Evolutionary conservation across 2,329 filamentous ascomycete genomes (phyloP).

Genomic region (Passalora sequoiae): DNA sequence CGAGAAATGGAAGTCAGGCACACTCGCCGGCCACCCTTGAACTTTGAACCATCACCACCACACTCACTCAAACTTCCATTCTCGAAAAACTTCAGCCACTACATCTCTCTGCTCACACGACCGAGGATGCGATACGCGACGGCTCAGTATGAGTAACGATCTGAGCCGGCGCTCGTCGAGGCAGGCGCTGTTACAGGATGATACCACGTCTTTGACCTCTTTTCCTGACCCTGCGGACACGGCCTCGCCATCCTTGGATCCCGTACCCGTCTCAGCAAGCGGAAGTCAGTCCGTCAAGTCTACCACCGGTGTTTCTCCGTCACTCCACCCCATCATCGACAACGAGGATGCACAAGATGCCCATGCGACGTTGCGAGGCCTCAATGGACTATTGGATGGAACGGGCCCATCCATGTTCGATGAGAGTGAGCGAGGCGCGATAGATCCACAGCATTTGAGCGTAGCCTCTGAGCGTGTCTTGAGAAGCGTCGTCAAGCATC

Average conservation of each 20-base stretch:
- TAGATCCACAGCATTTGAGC: constrained; percentile 27
- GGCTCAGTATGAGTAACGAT: constrained; percentile 11
- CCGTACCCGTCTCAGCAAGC: constrained; percentile 6
- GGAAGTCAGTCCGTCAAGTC: not conserved
- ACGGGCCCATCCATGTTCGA: constrained; percentile 32
- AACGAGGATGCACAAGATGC: not conserved
- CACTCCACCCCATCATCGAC: not conserved
- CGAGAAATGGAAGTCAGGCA: too few species aligned
- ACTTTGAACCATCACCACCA: too few species aligned
- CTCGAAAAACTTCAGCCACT: too few species aligned
- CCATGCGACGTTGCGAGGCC: constrained; percentile 8
- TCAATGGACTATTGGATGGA: constrained; percentile 28
- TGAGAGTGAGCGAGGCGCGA: constrained; percentile 16
- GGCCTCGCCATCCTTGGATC: constrained; percentile 14
- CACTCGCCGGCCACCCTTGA: too few species aligned
- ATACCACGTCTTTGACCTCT: constrained; percentile 28
- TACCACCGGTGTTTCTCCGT: not conserved
- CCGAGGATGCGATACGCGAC: too few species aligned
- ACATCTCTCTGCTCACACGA: too few species aligned
- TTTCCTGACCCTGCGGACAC: constrained; percentile 30
- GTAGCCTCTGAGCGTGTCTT: constrained; percentile 23
- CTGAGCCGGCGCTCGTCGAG: constrained; percentile 19
- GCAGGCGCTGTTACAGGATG: constrained; percentile 18
- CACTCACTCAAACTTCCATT: too few species aligned
- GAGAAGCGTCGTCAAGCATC: constrained; percentile 27